A percentile compares a stretch with the other conserved stretches of the same genome.
Evolutionary conservation across 2,329 filamentous ascomycete species (phyloP).

Genomic region (Fonsecaea monophora): DNA sequence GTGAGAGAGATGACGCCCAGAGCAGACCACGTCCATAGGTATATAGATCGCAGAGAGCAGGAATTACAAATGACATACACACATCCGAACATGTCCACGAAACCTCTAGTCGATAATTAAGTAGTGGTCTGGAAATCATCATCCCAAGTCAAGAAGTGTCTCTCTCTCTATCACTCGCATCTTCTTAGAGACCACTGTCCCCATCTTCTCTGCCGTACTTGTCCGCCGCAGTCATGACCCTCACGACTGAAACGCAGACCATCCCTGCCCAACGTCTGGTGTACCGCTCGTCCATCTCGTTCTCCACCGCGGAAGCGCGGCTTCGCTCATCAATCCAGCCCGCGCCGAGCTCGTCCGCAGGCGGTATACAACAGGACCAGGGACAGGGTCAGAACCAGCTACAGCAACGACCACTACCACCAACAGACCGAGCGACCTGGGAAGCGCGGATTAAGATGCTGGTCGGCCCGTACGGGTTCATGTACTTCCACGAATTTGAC

Average conservation of each 20-base stretch:
- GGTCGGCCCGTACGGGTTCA: constrained; percentile 28
- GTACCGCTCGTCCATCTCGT: constrained; percentile 21
- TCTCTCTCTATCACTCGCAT: background rate
- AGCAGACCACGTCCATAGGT: too few relatives aligned
- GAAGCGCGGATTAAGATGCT: constrained; percentile 12
- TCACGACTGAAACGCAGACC: constrained; percentile 17
- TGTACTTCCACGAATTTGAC: constrained; percentile 33
- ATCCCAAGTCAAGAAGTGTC: background rate
- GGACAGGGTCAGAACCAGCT: background rate
- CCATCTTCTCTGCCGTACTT: background rate
- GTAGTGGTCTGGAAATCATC: background rate
- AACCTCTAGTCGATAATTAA: background rate
- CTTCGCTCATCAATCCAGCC: constrained; percentile 27
- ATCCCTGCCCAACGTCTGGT: constrained; percentile 19
- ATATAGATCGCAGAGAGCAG: too few relatives aligned
- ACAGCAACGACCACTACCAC: background rate
- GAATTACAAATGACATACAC: background rate
- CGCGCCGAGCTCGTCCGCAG: background rate
- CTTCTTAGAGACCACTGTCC: background rate
- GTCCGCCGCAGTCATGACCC: constrained; percentile 11
- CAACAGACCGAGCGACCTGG: constrained; percentile 14
- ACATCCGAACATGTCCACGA: background rate
- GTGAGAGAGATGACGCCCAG: too few relatives aligned
- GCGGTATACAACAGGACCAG: background rate
- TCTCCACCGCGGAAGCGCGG: constrained; percentile 20